These are phyloP conservation scores for Nigrospora sphaerica DNA, from an alignment of 2,329 filamentous ascomycete genomes.

Conservation along the genomic window DNA sequence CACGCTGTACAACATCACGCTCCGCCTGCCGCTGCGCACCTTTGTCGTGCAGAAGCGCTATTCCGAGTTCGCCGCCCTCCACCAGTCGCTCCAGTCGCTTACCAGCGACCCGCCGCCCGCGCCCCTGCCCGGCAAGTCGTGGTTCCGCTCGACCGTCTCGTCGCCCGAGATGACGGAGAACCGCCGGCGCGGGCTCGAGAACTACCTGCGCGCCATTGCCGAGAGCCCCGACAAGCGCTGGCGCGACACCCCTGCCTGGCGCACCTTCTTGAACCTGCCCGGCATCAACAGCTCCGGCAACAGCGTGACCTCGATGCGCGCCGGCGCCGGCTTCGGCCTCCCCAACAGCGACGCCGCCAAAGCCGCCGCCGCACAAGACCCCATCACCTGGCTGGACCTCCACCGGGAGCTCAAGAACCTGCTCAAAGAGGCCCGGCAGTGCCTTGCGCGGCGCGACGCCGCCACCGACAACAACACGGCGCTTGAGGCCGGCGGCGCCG, in stretches of 20 bases:
- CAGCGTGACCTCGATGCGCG: conserved; percentile 39
- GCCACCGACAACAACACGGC: conserved; percentile 39
- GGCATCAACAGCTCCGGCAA: conserved; percentile 37
- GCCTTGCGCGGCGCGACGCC: conserved; percentile 61
- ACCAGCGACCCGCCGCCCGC: conserved; percentile 59
- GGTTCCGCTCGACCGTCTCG: conserved; percentile 66
- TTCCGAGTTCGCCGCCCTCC: conserved; percentile 67
- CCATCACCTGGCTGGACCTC: conserved; percentile 69
- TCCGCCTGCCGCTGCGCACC: conserved; percentile 69
- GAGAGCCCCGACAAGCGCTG: conserved; percentile 68
- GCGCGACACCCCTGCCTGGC: conserved; percentile 67
- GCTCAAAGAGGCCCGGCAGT: conserved; percentile 59
- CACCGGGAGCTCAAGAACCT: conserved; percentile 66
- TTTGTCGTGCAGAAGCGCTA: conserved; percentile 76
- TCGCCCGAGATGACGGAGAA: conserved; percentile 64
- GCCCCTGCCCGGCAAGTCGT: conserved; percentile 65
- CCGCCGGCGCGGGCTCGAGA: conserved; percentile 61
- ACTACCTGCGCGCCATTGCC: conserved; percentile 66
- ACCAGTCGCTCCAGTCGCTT: conserved; percentile 52
- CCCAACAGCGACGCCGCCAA: conserved; percentile 25
- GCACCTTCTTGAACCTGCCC: conserved; percentile 66
- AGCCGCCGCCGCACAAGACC: conserved; percentile 44
- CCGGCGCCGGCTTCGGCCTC: conserved; percentile 30
- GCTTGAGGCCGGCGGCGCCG: conserved; percentile 61
- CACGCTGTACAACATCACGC: conserved; percentile 71